Evolutionary conservation across 768 basidiomycete genomes (phyloP), one percentile per base, ranked within the genome.

Genomic region (Lactarius hengduanensis): DNA sequence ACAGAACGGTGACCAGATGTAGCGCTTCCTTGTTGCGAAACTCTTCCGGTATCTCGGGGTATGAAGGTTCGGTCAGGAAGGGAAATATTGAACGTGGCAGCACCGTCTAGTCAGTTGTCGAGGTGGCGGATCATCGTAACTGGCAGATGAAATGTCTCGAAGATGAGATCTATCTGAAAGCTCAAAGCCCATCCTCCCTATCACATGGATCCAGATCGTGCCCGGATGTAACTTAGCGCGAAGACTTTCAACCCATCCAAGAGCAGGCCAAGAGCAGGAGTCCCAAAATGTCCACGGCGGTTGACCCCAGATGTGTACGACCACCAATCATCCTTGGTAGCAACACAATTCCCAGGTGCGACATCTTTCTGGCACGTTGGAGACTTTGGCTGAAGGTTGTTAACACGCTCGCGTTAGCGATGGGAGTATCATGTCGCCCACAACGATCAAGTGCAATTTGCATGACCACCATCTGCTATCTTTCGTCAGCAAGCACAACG

Each of bases 361-460:
- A 4, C 55, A 57, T 9, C 30, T 57, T 34, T 16, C 54, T 3
- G 28, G 54, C 54, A 30, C 26, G 4, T 32, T 28, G 28, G 30
- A 32, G 4, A 54, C 11, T 36, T 11, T 36, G 34, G 10, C 34
- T 38, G 36, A 38, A 54, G 53, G 10, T 22, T 16, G 8, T 22
- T 9, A 13, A 28, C 53, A 28, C 53, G 15, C 15, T 56, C 20
- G 71, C 69, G 53, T 65, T 70, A 3, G 62, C 58, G 6, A 70
- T 34, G 45, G 66, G 69, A 20, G 68, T 61, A 47, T 74, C 71
- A n/a, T 70, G 60, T n/a, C 54, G 54, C 18, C 70, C 68, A 62
- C 70, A 72, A 26, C 58, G 57, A 20, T 71, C 63, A 22, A 71
- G 71, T 2, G 65, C 64, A 7, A 45, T 28, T 28, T 66, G 61